A percentile compares a stretch with the other conserved stretches of the same genome.
Evolutionary conservation across 75 land plant species (phyloP).

Genomic region (Cupressus sempervirens): DNA sequence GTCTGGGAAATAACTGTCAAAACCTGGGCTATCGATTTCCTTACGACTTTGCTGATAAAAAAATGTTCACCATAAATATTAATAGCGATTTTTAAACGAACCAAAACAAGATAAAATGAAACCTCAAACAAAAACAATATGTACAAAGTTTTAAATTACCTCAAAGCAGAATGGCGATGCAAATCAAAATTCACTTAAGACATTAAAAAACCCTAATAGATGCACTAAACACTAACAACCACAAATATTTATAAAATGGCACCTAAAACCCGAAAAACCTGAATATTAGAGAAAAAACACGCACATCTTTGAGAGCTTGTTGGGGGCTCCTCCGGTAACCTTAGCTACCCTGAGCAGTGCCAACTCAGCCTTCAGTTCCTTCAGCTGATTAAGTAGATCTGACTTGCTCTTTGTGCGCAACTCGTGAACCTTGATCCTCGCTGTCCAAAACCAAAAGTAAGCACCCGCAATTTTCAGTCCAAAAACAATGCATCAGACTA

Average conservation of each 20-base stretch:
- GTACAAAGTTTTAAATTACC: too few relatives aligned
- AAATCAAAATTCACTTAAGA: too few relatives aligned
- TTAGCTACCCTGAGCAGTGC: slow-evolving; percentile 70
- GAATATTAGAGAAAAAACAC: not conserved
- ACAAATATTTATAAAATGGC: not conserved
- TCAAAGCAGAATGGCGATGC: too few relatives aligned
- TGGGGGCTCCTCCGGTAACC: slow-evolving; percentile 79
- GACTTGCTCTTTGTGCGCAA: slow-evolving; percentile 51
- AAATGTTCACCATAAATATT: not conserved
- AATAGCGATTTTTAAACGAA: too few relatives aligned
- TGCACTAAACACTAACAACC: not conserved
- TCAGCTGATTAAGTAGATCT: slow-evolving; percentile 51
- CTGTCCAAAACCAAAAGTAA: slow-evolving; percentile 12
- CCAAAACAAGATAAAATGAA: not conserved
- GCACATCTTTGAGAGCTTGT: slow-evolving; percentile 80
- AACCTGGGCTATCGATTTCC: slow-evolving; percentile 72
- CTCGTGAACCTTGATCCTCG: slow-evolving; percentile 75
- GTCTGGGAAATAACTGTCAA: slow-evolving; percentile 75
- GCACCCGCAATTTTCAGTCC: not conserved
- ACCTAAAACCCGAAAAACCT: not conserved
- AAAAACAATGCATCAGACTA: not conserved
- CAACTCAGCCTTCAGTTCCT: slow-evolving; percentile 78
- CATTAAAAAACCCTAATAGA: too few relatives aligned
- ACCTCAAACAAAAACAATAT: too few relatives aligned
- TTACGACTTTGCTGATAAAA: slow-evolving; percentile 72